These are phyloP conservation scores for Quercus lobata DNA, from an alignment of 331 rosid species.

Conservation along the genomic window DNA sequence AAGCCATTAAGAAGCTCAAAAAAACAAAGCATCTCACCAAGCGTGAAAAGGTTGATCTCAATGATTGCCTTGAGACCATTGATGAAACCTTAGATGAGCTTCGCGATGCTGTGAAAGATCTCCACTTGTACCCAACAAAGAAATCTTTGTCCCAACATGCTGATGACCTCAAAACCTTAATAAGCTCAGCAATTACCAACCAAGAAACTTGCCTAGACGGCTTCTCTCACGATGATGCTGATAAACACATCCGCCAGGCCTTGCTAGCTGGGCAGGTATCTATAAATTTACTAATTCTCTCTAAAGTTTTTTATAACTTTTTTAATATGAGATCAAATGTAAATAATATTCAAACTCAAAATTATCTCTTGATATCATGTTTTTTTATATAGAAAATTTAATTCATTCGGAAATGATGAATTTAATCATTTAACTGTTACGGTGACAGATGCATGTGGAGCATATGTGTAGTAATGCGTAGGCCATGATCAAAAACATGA, in stretches of 20 bases:
- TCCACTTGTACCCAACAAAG: constrained; percentile 37
- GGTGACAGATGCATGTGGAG: constrained; percentile 33
- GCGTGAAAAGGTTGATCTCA: constrained; percentile 63
- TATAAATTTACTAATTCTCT: too few species aligned
- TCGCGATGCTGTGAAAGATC: constrained; percentile 32
- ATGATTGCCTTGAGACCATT: constrained; percentile 66
- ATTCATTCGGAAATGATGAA: too few species aligned
- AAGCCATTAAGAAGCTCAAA: constrained; percentile 27
- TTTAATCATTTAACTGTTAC: too few species aligned
- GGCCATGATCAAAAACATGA: constrained; percentile 80
- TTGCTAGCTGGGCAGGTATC: constrained; percentile 29
- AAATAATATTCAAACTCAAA: too few species aligned
- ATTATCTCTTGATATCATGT: too few species aligned
- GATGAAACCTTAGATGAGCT: constrained; percentile 75
- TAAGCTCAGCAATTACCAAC: constrained; percentile 82
- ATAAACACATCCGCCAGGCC: constrained; percentile 37
- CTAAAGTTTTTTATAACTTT: too few species aligned
- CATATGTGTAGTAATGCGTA: constrained; percentile 68
- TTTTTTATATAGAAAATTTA: too few species aligned
- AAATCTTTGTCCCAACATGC: constrained; percentile 52
- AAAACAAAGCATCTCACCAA: constrained; percentile 24
- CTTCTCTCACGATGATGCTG: constrained; percentile 58
- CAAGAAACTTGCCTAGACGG: constrained; percentile 87
- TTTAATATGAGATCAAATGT: too few species aligned
- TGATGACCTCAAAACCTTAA: constrained; percentile 59